Evolutionary conservation across 1,284 basidiomycete genomes (phyloP).

Genomic region (Irpex lacteus): DNA sequence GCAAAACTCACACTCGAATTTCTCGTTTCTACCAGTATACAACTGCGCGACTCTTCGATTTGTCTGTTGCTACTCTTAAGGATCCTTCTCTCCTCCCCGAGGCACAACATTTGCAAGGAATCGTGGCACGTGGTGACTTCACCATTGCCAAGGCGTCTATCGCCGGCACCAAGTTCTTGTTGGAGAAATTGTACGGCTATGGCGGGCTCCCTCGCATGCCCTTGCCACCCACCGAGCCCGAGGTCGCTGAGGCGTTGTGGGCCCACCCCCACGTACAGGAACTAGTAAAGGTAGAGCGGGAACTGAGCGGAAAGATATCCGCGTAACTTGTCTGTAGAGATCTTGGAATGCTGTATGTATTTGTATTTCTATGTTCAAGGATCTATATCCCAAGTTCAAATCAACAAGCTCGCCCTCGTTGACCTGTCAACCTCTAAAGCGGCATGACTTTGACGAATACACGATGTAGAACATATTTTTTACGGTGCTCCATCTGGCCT

Average conservation of each 20-base stretch:
- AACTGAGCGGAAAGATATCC: conserved; percentile 43
- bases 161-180: conserved; percentile 78
- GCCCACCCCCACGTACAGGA: conserved; percentile 67
- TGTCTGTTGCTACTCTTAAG: conserved; percentile 52
- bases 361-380: background rate
- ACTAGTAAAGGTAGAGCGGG: conserved; percentile 63
- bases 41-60: conserved; percentile 59
- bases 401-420: background rate
- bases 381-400: background rate
- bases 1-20: background rate
- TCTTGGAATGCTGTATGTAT: background rate
- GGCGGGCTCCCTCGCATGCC: conserved; percentile 76
- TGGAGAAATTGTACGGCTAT: conserved; percentile 75
- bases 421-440: too few relatives aligned
- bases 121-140: conserved; percentile 77
- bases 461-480: too few relatives aligned
- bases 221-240: conserved; percentile 59
- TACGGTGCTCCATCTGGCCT: too few relatives aligned
- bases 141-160: conserved; percentile 80
- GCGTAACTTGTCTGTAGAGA: background rate
- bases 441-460: too few relatives aligned
- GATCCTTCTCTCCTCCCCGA: conserved; percentile 61
- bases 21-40: conserved; percentile 42
- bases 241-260: conserved; percentile 59
- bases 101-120: conserved; percentile 75